Evolutionary conservation across 1,284 basidiomycete species (phyloP).

Genomic region (Cryptococcus sp.): DNA sequence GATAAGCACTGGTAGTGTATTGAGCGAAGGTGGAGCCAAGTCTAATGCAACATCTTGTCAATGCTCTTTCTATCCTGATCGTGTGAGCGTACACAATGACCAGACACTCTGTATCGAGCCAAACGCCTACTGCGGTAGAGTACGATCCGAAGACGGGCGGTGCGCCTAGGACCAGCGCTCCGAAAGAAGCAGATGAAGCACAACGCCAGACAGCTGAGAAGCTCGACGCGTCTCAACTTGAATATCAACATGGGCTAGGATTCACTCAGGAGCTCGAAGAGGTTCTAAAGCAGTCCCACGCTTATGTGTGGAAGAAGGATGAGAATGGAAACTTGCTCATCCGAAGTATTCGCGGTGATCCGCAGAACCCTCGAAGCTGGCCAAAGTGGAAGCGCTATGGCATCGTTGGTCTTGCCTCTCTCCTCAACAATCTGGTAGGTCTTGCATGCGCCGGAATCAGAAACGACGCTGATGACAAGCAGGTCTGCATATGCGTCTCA

Average conservation of each 20-base stretch:
- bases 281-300: slow-evolving; percentile 10
- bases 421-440: slow-evolving; percentile 33
- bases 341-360: slow-evolving; percentile 18
- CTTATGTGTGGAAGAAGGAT: slow-evolving; percentile 23
- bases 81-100: background rate
- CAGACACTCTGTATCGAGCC: background rate
- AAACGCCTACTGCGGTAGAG: background rate
- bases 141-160: background rate
- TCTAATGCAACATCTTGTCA: too few relatives aligned
- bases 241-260: slow-evolving; percentile 1
- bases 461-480: background rate
- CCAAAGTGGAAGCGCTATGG: slow-evolving; percentile 33
- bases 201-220: background rate
- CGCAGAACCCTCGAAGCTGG: slow-evolving; percentile 31
- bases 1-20: too few relatives aligned
- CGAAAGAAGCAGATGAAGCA: background rate
- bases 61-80: too few relatives aligned
- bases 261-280: slow-evolving; percentile 11
- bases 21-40: too few relatives aligned
- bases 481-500: slow-evolving; percentile 36
- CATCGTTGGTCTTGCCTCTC: slow-evolving; percentile 27
- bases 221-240: background rate
- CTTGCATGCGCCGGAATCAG: background rate
- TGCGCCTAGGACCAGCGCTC: background rate
- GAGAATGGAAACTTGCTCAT: slow-evolving; percentile 27